Base-by-base conservation (phyloP, 805 yeast species). In the Brettanomyces naardenensis region DNA sequence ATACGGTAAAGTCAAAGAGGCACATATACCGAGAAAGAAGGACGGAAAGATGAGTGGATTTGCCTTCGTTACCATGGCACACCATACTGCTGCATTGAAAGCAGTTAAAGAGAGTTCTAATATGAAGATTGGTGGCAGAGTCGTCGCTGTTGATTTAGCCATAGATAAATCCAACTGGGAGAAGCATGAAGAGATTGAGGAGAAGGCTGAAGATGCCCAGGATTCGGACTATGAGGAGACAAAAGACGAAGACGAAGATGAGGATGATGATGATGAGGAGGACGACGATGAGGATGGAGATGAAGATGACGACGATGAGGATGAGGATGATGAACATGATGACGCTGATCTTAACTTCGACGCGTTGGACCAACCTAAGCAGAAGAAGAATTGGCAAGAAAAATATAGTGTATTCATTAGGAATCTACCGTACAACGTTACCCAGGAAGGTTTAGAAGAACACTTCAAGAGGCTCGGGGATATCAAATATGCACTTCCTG, bases 1-100 rank as follows among this genome's bases (percentile, higher is more conserved):
- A 52, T 92, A 65, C 55, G 98, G 98, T 36, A 80, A 83, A 21
- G 95, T 92, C 26, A 76, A 75, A 19, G 95, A 88, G 53, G 95
- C 90, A 0, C 76, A 78, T 48, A 86, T 92, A 47, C 98, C 98
- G 33, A 76, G 85, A 52, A 86, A 84, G 53, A 70, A 73, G 34
- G 94, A 87, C 35, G 95, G 96, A 13, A 79, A 75, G 56, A 83
- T 92, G 92, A 66, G 81, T 43, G 98, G 98, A 9, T 92, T 90
- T 71, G 98, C 88, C 0, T 92, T 92, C 59, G 88, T 92, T 7
- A 82, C 92, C 1, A 83, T 92, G 95, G 77, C 77, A 53, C 85
- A 81, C 52, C 69, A 77, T 44, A 62, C 74, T 21, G 76, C 80
- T 44, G 97, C 98, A 35, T 80, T 75, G 48, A 69, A 65, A 40